A percentile compares a stretch with the other conserved stretches of the same genome.
phyloP scores from a whole-genome alignment of 768 basidiomycete species.

The Suillus bovinus region DNA sequence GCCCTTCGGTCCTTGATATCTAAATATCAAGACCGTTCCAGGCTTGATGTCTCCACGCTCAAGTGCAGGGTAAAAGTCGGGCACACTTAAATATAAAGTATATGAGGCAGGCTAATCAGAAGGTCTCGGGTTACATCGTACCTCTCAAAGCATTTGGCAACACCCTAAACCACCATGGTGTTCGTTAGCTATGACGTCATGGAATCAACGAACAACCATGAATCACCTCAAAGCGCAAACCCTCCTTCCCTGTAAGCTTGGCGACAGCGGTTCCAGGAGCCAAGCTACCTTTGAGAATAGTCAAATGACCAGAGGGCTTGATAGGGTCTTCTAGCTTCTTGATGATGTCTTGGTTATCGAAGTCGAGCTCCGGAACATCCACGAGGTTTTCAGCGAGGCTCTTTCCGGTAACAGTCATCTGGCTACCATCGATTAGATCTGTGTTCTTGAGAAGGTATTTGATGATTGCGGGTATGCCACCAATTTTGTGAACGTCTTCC shows the following conservation, averaged over 20 bases:
- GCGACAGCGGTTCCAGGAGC: slow-evolving; percentile 87
- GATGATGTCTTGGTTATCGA: slow-evolving; percentile 77
- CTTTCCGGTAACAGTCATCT: slow-evolving; percentile 89
- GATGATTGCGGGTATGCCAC: slow-evolving; percentile 81
- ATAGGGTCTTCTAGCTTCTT: slow-evolving; percentile 73
- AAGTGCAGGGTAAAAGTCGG: slow-evolving; percentile 72
- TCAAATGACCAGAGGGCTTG: slow-evolving; percentile 84
- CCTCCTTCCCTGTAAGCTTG: slow-evolving; percentile 94
- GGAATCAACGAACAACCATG: background rate
- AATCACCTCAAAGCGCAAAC: slow-evolving; percentile 72
- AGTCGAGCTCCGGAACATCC: slow-evolving; percentile 71
- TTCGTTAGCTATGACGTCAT: slow-evolving; percentile 5
- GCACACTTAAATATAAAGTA: slow-evolving; percentile 42
- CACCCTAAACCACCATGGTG: slow-evolving; percentile 44
- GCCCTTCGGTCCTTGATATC: slow-evolving; percentile 89
- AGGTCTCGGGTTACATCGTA: slow-evolving; percentile 24
- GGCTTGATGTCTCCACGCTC: slow-evolving; percentile 72
- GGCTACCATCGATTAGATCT: slow-evolving; percentile 76
- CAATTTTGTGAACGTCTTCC: slow-evolving; percentile 86
- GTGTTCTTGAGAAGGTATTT: slow-evolving; percentile 83
- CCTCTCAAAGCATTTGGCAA: slow-evolving; percentile 79
- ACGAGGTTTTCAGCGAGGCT: slow-evolving; percentile 86
- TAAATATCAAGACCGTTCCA: slow-evolving; percentile 77
- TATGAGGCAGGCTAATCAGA: background rate
- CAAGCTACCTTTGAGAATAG: slow-evolving; percentile 86